A percentile compares a stretch with the other conserved stretches of the same genome.
Conservation (phyloP, 2,329 filamentous ascomycete genomes). For the Apiospora arundinis region DNA sequence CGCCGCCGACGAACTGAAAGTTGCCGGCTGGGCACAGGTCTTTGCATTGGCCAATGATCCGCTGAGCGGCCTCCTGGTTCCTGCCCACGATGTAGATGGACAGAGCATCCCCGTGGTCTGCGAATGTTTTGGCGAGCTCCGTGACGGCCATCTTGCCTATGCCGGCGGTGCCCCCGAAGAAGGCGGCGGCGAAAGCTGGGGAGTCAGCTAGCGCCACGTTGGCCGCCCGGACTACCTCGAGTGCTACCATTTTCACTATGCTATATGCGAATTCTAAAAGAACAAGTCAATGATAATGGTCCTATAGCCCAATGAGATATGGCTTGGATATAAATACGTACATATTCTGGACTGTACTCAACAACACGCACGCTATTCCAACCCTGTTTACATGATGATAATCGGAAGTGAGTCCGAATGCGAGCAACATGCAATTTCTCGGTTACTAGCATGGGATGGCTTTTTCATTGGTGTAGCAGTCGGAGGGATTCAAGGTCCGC, state of each 20-base stretch:
- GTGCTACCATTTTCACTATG: constrained; percentile 22
- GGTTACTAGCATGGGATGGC: no score
- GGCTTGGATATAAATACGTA: background rate
- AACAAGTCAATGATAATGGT: background rate
- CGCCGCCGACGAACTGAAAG: background rate
- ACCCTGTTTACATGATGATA: background rate
- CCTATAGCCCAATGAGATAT: background rate
- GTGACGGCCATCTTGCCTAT: constrained; percentile 29
- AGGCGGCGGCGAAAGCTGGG: constrained; percentile 30
- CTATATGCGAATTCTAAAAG: background rate
- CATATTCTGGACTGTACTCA: background rate
- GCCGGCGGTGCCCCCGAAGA: constrained; percentile 31
- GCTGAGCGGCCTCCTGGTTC: background rate
- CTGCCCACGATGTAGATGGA: background rate
- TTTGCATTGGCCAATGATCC: constrained; percentile 34
- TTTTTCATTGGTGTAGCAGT: background rate
- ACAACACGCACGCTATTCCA: no score
- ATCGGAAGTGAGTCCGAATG: background rate
- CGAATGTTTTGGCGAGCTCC: constrained; percentile 27
- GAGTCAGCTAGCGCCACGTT: constrained; percentile 26
- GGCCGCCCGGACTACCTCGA: constrained; percentile 25
- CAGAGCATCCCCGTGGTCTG: constrained; percentile 29
- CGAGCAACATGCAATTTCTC: background rate
- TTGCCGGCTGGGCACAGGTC: background rate
- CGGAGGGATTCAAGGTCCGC: background rate